Conservation (phyloP, 352 stramenopile species). For the Phytophthora europaea region DNA sequence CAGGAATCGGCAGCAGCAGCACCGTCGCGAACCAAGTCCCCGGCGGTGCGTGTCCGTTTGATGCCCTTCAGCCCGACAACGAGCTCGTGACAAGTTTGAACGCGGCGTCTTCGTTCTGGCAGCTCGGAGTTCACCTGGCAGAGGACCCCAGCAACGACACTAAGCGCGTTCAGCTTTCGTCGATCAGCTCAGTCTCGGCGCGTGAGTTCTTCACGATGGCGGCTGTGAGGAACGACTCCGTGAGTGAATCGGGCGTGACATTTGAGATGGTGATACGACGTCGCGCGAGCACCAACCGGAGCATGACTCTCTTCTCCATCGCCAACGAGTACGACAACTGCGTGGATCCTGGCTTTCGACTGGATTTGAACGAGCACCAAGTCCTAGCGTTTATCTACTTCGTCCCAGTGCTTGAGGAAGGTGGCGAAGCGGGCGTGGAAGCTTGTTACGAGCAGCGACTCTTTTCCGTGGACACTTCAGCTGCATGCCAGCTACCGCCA, state of each 20-base stretch:
- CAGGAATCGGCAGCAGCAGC: conserved; percentile 17
- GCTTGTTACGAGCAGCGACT: conserved; percentile 67
- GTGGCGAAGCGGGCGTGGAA: conserved; percentile 37
- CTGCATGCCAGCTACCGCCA: conserved; percentile 47
- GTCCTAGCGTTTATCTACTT: conserved; percentile 74
- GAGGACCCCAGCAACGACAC: conserved; percentile 38
- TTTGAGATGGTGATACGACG: conserved; percentile 78
- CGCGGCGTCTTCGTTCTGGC: conserved; percentile 30
- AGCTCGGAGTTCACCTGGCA: conserved; percentile 58
- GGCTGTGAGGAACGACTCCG: conserved; percentile 28
- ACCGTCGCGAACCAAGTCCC: conserved; percentile 27
- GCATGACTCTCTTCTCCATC: conserved; percentile 83
- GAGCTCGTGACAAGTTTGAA: conserved; percentile 59
- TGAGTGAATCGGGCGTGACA: conserved; percentile 45
- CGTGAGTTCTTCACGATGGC: conserved; percentile 62
- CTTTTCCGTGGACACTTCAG: conserved; percentile 43
- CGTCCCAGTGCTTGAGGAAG: conserved; percentile 51
- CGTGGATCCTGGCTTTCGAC: conserved; percentile 69
- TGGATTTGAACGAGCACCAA: conserved; percentile 70
- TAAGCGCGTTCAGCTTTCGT: conserved; percentile 63
- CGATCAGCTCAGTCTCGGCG: conserved; percentile 53
- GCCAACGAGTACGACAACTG: conserved; percentile 71
- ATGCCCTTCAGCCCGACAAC: conserved; percentile 61
- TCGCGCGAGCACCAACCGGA: conserved; percentile 42
- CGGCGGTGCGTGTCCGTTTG: conserved; percentile 59